These are phyloP conservation scores for Gossypium stocksii DNA, from an alignment of 345 rosid genomes.

Conservation along the genomic window DNA sequence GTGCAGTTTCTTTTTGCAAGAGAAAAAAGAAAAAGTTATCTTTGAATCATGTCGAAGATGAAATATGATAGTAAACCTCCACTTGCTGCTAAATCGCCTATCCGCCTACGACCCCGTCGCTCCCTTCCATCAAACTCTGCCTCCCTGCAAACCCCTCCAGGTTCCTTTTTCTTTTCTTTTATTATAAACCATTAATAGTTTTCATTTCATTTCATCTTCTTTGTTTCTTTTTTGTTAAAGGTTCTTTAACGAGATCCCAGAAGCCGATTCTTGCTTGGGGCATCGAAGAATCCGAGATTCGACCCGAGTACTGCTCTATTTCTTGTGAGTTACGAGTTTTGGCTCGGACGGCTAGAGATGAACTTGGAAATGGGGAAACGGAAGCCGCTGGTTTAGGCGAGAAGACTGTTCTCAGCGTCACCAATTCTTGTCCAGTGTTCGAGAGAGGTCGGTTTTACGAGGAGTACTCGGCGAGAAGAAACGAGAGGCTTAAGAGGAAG, in stretches of 20 bases:
- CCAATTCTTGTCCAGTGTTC: constrained; percentile 37
- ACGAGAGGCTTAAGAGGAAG: constrained; percentile 72
- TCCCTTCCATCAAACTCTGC: constrained; percentile 35
- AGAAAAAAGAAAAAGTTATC: not conserved
- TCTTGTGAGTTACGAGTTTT: constrained; percentile 61
- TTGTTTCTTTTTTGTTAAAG: constrained; percentile 29
- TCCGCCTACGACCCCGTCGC: constrained; percentile 56
- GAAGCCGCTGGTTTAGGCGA: not conserved
- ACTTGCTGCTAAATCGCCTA: constrained; percentile 62
- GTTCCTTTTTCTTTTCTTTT: constrained; percentile 21
- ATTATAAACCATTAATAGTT: not conserved
- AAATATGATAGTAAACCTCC: constrained; percentile 64
- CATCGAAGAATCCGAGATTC: constrained; percentile 37
- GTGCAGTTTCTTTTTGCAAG: not conserved
- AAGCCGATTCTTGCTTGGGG: constrained; percentile 34
- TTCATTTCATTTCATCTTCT: not conserved
- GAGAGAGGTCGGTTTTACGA: constrained; percentile 90
- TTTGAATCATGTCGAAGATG: constrained; percentile 49
- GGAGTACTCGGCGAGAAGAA: constrained; percentile 69
- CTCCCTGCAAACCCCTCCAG: constrained; percentile 57
- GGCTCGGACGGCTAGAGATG: constrained; percentile 47
- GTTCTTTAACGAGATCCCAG: constrained; percentile 45
- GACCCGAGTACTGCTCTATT: constrained; percentile 54
- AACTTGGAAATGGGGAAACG: constrained; percentile 29
- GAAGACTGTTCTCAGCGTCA: not conserved